Evolutionary conservation across 345 rosid genomes (phyloP), one percentile per base, ranked within the genome.

Genomic region (Angophora floribunda): DNA sequence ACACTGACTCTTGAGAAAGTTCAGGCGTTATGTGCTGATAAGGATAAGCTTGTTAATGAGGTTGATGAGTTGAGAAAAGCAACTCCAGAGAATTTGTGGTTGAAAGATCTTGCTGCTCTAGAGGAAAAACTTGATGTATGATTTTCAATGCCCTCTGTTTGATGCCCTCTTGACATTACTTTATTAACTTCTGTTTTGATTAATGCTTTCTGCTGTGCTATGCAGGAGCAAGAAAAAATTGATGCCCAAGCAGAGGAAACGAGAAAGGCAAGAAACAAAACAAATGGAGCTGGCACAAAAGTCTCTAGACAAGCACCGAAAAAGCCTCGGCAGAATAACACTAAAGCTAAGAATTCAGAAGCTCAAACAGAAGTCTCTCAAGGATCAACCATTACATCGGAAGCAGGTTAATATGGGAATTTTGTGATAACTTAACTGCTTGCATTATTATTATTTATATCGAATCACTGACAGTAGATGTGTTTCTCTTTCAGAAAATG

Each of bases 1-100:
- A 91, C 92, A 17, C 88, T 98, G 93, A 98, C 99, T n/a, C 88
- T 93, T 14, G 99, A 98, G 93, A 98, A 93, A 91, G 99, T 95
- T 86, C 93, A 93, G 82, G 94, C 93, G 92, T 90, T 96, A 51
- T 92, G 94, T 44, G 91, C 92, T 12, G 94, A 95, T 7, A 95
- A 94, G 89, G 97, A 98, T 80, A 94, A 93, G 91, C 89, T 95
- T 85, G 90, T 86, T 15, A 85, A 89, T 5, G 95, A 96, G 9
- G 96, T 98, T 55, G 96, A 93, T 16, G 92, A 55, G n/a, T 65
- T 97, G 90, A 92, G 92, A 85, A 95, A 92, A 87, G 87, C 93
- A 9, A 93, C 97, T 63, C 94, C 98, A 30, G 87, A 86, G 91
- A 90, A 92, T 15, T 90, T 98, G 89, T 98, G 99, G 99, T 65